Base-by-base conservation (phyloP, 169 alveolate genomes). In the Amoebophrya sp. region DNA sequence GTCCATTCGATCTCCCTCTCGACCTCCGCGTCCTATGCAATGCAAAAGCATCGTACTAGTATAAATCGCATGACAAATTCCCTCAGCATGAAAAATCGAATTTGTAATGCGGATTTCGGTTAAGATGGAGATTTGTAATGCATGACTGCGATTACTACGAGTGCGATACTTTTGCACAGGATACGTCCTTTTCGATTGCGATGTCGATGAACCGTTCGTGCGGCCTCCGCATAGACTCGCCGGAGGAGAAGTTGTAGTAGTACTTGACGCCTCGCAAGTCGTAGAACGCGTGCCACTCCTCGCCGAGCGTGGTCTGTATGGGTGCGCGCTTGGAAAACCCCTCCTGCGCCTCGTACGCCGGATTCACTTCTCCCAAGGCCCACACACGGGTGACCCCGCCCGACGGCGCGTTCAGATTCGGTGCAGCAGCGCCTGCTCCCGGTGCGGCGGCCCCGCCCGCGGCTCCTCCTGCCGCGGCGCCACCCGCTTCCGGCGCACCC, bases 221-320 rank as follows among this genome's bases (percentile, higher is more conserved):
- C 35, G 83, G 83, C 18, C 83, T 66, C 10, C 83, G 29, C 83
- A 66, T 66, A 2, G 83, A 66, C 83, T 66, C 83, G 10, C 83
- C 83, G 32, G 83, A 25, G 7, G 66, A 12, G 91, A 93, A 93
- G 92, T 93, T 93, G 92, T 93, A 89, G 93, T 91, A 93, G 92
- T 93, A 93, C 77, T 93, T 93, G 77, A 91, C 94, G 1, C 94
- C 94, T 0, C 94, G 92, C n/a, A 89, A 89, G 40, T 93, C 94
- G 55, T 89, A 93, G 77, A 93, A 93, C 55, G 94, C 94, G 25
- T 90, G 93, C 94, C 94, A 93, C 55, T 93, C 89, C 91, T 91
- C 92, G 1, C 94, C 94, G 32, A 93, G 94, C 12, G 93, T 91
- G 33, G 94, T 93, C 53, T 93, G 93, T 47, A 91, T 29, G 23